A percentile compares a stretch with the other conserved stretches of the same genome.
These are phyloP conservation scores for Dendrothele bispora DNA, from an alignment of 768 basidiomycete genomes.

Conservation along the genomic window DNA sequence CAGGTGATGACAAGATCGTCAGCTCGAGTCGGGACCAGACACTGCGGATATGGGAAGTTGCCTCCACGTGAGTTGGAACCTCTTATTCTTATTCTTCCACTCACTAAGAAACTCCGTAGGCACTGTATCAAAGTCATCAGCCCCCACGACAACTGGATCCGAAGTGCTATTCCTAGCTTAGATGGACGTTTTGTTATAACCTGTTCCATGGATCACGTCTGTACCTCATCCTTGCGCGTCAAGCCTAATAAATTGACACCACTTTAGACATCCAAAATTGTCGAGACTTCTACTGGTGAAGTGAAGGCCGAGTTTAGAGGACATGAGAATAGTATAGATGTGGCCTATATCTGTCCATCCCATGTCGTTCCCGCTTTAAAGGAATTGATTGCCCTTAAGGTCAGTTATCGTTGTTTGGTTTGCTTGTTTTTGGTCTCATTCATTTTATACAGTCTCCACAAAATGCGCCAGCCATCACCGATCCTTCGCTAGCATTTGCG, in stretches of 20 bases:
- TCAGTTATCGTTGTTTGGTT: conserved; percentile 29
- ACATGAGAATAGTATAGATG: conserved; percentile 86
- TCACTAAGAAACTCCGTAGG: conserved; percentile 1
- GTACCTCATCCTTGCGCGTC: conserved; percentile 17
- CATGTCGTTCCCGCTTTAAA: conserved; percentile 75
- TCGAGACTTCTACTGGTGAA: conserved; percentile 72
- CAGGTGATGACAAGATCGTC: conserved; percentile 79
- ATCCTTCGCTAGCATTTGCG: conserved; percentile 48
- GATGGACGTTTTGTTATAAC: conserved; percentile 78
- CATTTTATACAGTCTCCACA: not conserved
- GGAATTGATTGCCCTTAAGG: conserved; percentile 72
- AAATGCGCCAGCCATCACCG: not conserved
- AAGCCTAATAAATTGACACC: conserved; percentile 16
- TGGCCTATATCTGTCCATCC: conserved; percentile 77
- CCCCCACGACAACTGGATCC: conserved; percentile 81
- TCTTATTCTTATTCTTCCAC: not conserved
- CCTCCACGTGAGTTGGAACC: conserved; percentile 64
- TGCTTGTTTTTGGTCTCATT: conserved; percentile 1
- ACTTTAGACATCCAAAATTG: conserved; percentile 71
- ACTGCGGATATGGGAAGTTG: conserved; percentile 84
- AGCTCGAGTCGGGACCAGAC: conserved; percentile 88
- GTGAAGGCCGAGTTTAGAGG: conserved; percentile 83
- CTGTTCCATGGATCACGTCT: conserved; percentile 86
- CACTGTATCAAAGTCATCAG: conserved; percentile 10
- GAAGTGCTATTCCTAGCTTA: conserved; percentile 59